Evolutionary conservation across 2,329 filamentous ascomycete genomes (phyloP).

Genomic region (Ustilaginoidea virens): DNA sequence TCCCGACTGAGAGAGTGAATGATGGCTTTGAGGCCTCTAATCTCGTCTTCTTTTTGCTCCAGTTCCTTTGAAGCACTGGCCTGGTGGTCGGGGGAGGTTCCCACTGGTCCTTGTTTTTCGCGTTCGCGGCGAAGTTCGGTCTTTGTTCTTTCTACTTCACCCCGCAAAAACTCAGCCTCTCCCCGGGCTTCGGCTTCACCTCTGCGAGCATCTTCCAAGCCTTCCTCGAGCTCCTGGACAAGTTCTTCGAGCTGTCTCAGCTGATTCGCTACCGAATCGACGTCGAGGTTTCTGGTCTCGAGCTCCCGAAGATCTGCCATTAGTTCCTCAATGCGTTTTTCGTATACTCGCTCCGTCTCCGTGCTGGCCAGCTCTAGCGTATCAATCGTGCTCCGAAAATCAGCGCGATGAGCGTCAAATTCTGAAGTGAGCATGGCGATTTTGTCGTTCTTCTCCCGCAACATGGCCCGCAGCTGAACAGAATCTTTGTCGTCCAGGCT

Average conservation of each 20-base stretch:
- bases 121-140: constrained; percentile 78
- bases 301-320: constrained; percentile 71
- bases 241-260: constrained; percentile 91
- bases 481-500: constrained; percentile 56
- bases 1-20: constrained; percentile 88
- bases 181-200: constrained; percentile 92
- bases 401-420: constrained; percentile 86
- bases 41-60: constrained; percentile 93
- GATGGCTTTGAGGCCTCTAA: constrained; percentile 90
- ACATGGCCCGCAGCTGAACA: constrained; percentile 59
- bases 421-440: constrained; percentile 85
- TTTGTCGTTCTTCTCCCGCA: constrained; percentile 94
- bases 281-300: constrained; percentile 71
- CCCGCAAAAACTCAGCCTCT: constrained; percentile 87
- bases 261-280: constrained; percentile 79
- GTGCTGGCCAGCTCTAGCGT: constrained; percentile 89
- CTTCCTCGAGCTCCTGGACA: constrained; percentile 92
- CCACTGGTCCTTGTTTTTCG: constrained; percentile 47
- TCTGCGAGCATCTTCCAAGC: constrained; percentile 81
- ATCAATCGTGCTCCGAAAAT: constrained; percentile 94
- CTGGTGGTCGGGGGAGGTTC: constrained; percentile 25
- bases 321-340: constrained; percentile 77
- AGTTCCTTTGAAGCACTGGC: constrained; percentile 53
- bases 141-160: constrained; percentile 83
- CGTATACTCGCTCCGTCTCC: constrained; percentile 91